Conservation (phyloP, 176 grass and related monocot genomes). For the Oryza rufipogon region DNA sequence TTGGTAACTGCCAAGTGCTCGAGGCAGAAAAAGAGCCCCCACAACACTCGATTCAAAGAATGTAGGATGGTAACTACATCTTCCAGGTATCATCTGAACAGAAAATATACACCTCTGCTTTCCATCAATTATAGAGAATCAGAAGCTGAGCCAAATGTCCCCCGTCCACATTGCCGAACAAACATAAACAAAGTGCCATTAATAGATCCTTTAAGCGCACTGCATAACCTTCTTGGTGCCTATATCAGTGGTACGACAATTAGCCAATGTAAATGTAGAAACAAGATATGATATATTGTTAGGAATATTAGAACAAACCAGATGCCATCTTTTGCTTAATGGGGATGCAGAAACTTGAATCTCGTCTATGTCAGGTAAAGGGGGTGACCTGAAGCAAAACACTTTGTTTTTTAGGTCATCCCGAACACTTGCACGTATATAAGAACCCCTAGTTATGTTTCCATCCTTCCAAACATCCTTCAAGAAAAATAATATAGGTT, state of each 20-base stretch:
- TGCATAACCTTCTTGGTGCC: constrained; percentile 90
- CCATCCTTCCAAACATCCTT: constrained; percentile 77
- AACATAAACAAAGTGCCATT: constrained; percentile 72
- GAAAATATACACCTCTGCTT: constrained; percentile 50
- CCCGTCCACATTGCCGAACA: constrained; percentile 75
- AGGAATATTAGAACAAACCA: constrained; percentile 66
- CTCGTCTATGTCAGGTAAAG: constrained; percentile 70
- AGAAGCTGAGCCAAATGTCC: constrained; percentile 78
- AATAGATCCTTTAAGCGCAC: constrained; percentile 59
- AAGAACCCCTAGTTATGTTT: constrained; percentile 71
- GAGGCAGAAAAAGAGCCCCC: constrained; percentile 47
- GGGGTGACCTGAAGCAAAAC: constrained; percentile 80
- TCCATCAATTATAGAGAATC: constrained; percentile 72
- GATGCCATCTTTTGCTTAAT: constrained; percentile 89
- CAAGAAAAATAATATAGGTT: constrained; percentile 83
- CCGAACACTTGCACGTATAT: constrained; percentile 54
- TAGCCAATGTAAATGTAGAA: constrained; percentile 33
- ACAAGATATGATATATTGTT: constrained; percentile 25
- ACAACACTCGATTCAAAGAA: constrained; percentile 51
- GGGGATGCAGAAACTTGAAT: constrained; percentile 72
- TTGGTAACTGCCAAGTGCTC: constrained; percentile 41
- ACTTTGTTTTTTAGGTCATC: constrained; percentile 92
- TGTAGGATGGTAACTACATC: constrained; percentile 52
- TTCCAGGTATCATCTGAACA: constrained; percentile 50
- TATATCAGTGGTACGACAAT: constrained; percentile 50